Evolutionary conservation across 345 rosid species (phyloP), one percentile per base, ranked within the genome.

Genomic region (Pseudoturritis turrita): DNA sequence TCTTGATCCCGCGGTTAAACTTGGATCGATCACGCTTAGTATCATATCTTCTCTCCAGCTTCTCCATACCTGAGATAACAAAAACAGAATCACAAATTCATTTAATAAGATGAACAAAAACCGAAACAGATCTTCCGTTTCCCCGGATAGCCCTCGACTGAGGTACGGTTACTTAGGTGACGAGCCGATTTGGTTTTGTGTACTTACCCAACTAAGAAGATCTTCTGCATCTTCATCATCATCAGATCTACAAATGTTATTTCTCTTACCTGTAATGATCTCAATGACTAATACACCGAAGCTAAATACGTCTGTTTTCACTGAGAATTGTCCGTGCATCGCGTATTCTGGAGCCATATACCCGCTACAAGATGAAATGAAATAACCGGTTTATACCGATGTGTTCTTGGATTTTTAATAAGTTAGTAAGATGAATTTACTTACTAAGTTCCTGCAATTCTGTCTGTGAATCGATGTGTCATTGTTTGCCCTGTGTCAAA

Each of bases 381-480:
- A 12, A 26, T 8, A 21, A 45, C 0, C 19, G 4, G 47, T 29
- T 69, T 68, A 41, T 22, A 43, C 17, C 0, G 9, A 4, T 57
- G 44, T 31, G 10, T 44, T 33, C 56, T 35, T 56, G 15, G 36
- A 45, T 22, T 4, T 22, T 4, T 22, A 22, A 56, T 2, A 44
- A 8, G 17, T 44, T 14, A 19, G 3, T 22, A 5, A 23, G 31
- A 36, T 12, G 22, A 55, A 5, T 25, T 22, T 36, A 62, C 80
- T 60, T 75, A 80, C 83, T 69, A 80, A 12, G 85, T 85, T 57
- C 85, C 87, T 6, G 79, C 82, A 15, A 85, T 72, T 68, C 75
- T 81, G 41, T 51, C 65, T 4, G 85, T 81, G 52, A 78, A 79
- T n/a, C 54, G 75, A 19, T 70, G 62, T 55, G 77, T 44, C 9